Evolutionary conservation across 257 asterid species (phyloP).

Genomic region (Verbena officinalis): DNA sequence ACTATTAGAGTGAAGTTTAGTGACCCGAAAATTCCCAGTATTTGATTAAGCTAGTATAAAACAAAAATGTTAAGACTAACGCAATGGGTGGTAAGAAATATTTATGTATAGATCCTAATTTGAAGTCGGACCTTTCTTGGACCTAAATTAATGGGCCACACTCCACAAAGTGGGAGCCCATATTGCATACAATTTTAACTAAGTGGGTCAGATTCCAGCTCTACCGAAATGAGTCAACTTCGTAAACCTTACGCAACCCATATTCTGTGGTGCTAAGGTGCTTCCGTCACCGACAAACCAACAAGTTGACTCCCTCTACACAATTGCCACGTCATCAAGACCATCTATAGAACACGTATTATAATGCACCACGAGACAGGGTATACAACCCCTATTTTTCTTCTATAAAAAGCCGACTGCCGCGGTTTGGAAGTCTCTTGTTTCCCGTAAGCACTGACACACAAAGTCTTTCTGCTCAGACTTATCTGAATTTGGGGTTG

Average conservation of each 20-base stretch:
- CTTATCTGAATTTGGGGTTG: conserved; percentile 43
- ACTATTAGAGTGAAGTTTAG: too few species aligned
- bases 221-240: not conserved
- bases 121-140: too few species aligned
- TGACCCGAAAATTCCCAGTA: too few species aligned
- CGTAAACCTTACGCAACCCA: conserved; percentile 13
- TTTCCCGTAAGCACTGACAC: conserved; percentile 17
- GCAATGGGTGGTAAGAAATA: too few species aligned
- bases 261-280: not conserved
- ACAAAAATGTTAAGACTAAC: too few species aligned
- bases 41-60: too few species aligned
- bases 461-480: conserved; percentile 25
- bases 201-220: too few species aligned
- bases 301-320: not conserved
- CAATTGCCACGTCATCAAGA: not conserved
- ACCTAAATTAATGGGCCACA: too few species aligned
- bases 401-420: not conserved
- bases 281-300: not conserved
- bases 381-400: not conserved
- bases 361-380: not conserved
- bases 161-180: too few species aligned
- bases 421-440: too few species aligned
- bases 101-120: too few species aligned
- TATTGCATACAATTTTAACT: not conserved
- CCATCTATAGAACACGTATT: not conserved